A percentile compares a stretch with the other conserved stretches of the same genome.
Conservation (phyloP, 2,329 filamentous ascomycete genomes). For the Talaromyces verruculosus region DNA sequence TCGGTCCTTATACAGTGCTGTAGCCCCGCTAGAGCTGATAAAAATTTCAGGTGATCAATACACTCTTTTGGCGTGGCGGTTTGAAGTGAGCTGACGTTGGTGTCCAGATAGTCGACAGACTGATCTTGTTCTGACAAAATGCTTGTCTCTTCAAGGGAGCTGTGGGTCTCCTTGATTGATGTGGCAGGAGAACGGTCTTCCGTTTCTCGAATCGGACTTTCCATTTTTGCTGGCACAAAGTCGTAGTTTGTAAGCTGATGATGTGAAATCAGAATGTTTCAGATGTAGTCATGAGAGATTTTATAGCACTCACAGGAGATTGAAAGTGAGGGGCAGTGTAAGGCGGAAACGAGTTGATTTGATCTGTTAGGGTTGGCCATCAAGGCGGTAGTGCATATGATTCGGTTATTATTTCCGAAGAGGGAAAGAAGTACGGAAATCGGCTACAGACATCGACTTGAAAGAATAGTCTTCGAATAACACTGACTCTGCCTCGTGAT, state of each 20-base stretch:
- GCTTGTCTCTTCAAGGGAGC: background rate
- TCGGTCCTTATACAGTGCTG: constrained; percentile 57
- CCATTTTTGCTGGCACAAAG: background rate
- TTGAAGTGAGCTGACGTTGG: background rate
- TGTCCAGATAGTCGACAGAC: background rate
- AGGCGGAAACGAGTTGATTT: background rate
- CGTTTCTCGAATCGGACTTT: background rate
- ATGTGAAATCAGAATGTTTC: background rate
- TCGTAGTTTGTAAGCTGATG: background rate
- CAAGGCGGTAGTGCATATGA: background rate
- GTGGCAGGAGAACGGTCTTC: background rate
- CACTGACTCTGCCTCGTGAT: background rate
- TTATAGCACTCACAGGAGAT: background rate
- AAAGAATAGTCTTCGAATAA: background rate
- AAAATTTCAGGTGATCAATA: constrained; percentile 70
- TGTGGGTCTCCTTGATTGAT: no score
- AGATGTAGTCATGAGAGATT: background rate
- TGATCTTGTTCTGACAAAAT: background rate
- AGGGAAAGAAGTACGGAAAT: background rate
- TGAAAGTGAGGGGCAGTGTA: background rate
- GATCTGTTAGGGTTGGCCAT: background rate
- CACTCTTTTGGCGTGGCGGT: constrained; percentile 45
- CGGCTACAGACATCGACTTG: background rate
- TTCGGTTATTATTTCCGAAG: background rate
- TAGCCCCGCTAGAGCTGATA: constrained; percentile 66